These are phyloP conservation scores for Turritis glabra DNA, from an alignment of 345 rosid genomes.

Conservation along the genomic window DNA sequence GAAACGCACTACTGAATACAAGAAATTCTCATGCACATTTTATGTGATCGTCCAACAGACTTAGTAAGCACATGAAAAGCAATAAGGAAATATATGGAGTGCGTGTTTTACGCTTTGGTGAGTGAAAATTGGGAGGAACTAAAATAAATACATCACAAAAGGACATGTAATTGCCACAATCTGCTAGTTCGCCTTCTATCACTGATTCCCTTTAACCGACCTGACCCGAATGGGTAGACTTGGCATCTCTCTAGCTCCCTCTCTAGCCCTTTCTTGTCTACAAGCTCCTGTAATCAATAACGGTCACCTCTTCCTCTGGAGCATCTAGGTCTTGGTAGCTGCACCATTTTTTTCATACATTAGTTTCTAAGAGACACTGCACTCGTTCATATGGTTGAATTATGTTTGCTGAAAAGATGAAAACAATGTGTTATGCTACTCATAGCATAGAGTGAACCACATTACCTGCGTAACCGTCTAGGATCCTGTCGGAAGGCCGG, in stretches of 20 bases:
- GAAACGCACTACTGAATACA: not conserved
- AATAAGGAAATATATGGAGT: not conserved
- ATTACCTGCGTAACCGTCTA: conserved; percentile 87
- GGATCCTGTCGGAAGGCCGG: conserved; percentile 94
- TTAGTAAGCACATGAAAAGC: not conserved
- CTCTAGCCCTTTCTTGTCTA: conserved; percentile 6
- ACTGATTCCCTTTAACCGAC: not conserved
- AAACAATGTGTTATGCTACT: not conserved
- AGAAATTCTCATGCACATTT: not conserved
- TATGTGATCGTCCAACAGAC: not conserved
- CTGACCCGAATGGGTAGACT: not conserved
- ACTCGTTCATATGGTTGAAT: not conserved
- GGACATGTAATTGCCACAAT: not conserved
- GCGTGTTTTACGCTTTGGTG: not conserved
- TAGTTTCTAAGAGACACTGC: conserved; percentile 2
- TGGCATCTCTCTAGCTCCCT: not conserved
- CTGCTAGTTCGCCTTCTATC: not conserved
- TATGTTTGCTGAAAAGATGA: not conserved
- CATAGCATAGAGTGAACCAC: not conserved
- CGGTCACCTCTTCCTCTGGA: conserved; percentile 96
- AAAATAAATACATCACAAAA: not conserved
- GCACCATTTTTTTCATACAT: conserved; percentile 37
- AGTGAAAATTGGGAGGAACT: conserved; percentile 1
- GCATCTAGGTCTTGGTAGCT: conserved; percentile 99
- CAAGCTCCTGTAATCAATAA: conserved; percentile 91